phyloP scores from a whole-genome alignment of 306 rosid species.

The Cicer chorassanicum region DNA sequence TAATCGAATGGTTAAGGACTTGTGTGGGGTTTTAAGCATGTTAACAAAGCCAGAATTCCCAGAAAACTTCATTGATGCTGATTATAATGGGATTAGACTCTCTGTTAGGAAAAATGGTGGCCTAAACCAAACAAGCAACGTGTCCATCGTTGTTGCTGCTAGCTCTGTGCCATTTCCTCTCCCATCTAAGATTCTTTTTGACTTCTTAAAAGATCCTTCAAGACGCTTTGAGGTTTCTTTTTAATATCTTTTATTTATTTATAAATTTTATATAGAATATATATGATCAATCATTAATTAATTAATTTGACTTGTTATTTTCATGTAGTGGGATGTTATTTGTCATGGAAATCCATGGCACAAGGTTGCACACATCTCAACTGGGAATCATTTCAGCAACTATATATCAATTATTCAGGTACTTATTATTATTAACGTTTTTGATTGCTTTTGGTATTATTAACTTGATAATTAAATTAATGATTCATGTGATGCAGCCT shows the following conservation, averaged over 20 bases:
- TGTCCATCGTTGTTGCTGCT: slow-evolving; percentile 46
- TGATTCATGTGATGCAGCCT: slow-evolving; percentile 48
- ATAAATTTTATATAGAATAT: not conserved
- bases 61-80: slow-evolving; percentile 51
- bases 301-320: not conserved
- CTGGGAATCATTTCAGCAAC: slow-evolving; percentile 57
- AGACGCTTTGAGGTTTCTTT: slow-evolving; percentile 57
- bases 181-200: slow-evolving; percentile 43
- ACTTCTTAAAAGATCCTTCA: slow-evolving; percentile 57
- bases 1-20: slow-evolving; percentile 63
- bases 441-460: too few relatives aligned
- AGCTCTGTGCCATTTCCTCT: slow-evolving; percentile 67
- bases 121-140: slow-evolving; percentile 43
- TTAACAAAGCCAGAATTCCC: slow-evolving; percentile 52
- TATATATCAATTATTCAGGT: slow-evolving; percentile 59
- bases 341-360: slow-evolving; percentile 44
- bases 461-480: too few relatives aligned
- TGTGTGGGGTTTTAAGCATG: slow-evolving; percentile 54
- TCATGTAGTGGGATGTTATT: slow-evolving; percentile 69
- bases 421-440: too few relatives aligned
- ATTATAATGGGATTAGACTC: slow-evolving; percentile 51
- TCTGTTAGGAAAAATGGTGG: slow-evolving; percentile 39
- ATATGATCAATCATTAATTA: too few relatives aligned
- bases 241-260: too few relatives aligned
- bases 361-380: slow-evolving; percentile 55